Percentiles rank a stretch among this genome's conserved stretches.
Conservation (phyloP, 2,329 filamentous ascomycete genomes). For the Cytospora chrysosperma region DNA sequence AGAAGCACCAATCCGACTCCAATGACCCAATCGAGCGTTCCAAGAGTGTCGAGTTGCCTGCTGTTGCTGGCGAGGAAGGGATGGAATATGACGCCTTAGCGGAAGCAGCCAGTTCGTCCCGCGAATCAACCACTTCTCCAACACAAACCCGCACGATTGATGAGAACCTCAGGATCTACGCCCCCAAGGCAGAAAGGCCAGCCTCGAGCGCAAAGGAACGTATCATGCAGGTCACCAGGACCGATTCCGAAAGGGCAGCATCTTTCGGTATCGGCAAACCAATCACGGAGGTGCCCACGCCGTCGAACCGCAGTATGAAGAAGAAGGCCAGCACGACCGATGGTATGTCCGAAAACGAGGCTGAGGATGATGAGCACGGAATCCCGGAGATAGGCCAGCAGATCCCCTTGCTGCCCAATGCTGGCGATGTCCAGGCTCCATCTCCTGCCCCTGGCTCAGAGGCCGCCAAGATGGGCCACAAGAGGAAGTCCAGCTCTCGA, state of each 20-base stretch:
- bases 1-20: slow-evolving; percentile 40
- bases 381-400: slow-evolving; percentile 91
- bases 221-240: slow-evolving; percentile 82
- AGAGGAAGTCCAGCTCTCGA: slow-evolving; percentile 69
- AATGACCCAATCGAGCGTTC: slow-evolving; percentile 57
- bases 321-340: slow-evolving; percentile 60
- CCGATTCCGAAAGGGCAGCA: slow-evolving; percentile 83
- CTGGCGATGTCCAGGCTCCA: slow-evolving; percentile 94
- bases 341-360: slow-evolving; percentile 50
- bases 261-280: slow-evolving; percentile 79
- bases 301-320: slow-evolving; percentile 54
- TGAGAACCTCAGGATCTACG: slow-evolving; percentile 81
- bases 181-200: slow-evolving; percentile 83
- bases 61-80: slow-evolving; percentile 79
- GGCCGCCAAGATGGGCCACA: slow-evolving; percentile 53
- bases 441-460: slow-evolving; percentile 65
- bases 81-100: slow-evolving; percentile 72
- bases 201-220: slow-evolving; percentile 78
- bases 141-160: slow-evolving; percentile 76
- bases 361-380: slow-evolving; percentile 74
- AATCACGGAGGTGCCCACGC: slow-evolving; percentile 49
- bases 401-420: slow-evolving; percentile 89
- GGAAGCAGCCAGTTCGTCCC: slow-evolving; percentile 45
- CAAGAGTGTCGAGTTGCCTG: slow-evolving; percentile 77
- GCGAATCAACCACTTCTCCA: slow-evolving; percentile 48